phyloP scores from a whole-genome alignment of 345 rosid species.

The Pistacia atlantica region DNA sequence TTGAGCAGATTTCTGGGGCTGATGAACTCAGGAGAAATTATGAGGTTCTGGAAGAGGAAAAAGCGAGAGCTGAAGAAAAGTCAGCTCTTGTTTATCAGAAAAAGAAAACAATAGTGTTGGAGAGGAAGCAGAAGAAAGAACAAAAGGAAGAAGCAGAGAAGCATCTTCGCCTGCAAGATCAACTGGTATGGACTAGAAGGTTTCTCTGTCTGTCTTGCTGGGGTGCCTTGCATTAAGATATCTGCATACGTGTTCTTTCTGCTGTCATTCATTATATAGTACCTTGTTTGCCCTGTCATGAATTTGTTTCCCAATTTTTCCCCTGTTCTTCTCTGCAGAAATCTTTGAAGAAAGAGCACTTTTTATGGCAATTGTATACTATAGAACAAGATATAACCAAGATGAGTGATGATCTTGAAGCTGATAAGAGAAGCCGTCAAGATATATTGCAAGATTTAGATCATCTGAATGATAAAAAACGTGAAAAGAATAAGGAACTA shows the following conservation, averaged over 20 bases:
- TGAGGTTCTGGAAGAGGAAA: conserved; percentile 75
- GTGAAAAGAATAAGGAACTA: conserved; percentile 72
- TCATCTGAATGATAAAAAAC: conserved; percentile 59
- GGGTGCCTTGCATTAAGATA: conserved; percentile 15
- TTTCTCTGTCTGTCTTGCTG: conserved; percentile 7
- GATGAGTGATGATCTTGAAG: conserved; percentile 61
- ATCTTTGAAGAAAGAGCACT: conserved; percentile 80
- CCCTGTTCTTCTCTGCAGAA: conserved; percentile 53
- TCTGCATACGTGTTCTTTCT: not conserved
- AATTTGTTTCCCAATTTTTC: not conserved
- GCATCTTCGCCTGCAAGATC: conserved; percentile 80
- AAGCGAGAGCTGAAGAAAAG: conserved; percentile 84
- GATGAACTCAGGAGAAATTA: conserved; percentile 93
- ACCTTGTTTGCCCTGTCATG: not conserved
- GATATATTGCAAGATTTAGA: conserved; percentile 70
- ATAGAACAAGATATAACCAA: conserved; percentile 71
- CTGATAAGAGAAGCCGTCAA: conserved; percentile 60
- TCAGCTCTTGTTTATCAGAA: conserved; percentile 80
- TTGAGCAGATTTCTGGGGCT: conserved; percentile 96
- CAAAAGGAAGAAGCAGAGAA: conserved; percentile 99
- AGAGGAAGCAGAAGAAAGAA: conserved; percentile 96
- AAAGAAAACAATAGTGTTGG: conserved; percentile 73
- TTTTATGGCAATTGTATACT: conserved; percentile 81
- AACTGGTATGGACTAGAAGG: conserved; percentile 58
- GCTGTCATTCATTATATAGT: not conserved